Percentiles rank a stretch among this genome's conserved stretches.
These are phyloP conservation scores for Punica granatum DNA, from an alignment of 345 rosid species.

Conservation along the genomic window DNA sequence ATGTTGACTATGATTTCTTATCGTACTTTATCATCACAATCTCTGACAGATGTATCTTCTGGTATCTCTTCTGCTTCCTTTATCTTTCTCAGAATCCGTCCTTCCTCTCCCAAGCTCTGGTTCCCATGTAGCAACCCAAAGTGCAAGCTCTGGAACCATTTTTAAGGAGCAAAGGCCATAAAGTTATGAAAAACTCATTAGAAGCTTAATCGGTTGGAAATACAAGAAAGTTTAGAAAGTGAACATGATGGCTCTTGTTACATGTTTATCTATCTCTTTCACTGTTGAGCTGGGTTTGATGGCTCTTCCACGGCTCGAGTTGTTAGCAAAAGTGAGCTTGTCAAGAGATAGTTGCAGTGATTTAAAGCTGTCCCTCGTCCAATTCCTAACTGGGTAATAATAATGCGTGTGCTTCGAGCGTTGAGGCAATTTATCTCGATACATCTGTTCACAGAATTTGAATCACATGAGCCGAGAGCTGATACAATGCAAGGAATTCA, in stretches of 20 bases:
- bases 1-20: background rate
- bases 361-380: background rate
- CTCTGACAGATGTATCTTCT: background rate
- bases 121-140: constrained; percentile 6
- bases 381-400: too few relatives aligned
- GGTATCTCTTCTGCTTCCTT: background rate
- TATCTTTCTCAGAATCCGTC: background rate
- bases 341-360: background rate
- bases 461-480: background rate
- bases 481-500: background rate
- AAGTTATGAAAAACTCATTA: background rate
- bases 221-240: background rate
- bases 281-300: background rate
- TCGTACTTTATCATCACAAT: background rate
- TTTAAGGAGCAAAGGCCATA: background rate
- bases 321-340: constrained; percentile 3
- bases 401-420: background rate
- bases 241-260: background rate
- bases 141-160: background rate
- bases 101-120: constrained; percentile 1
- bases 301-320: background rate
- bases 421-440: background rate
- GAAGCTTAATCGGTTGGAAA: too few relatives aligned
- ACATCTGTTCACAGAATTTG: background rate
- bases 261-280: constrained; percentile 4